A percentile compares a stretch with the other conserved stretches of the same genome.
Evolutionary conservation across 768 basidiomycete genomes (phyloP).

Genomic region (Cystofilobasidium capitatum): DNA sequence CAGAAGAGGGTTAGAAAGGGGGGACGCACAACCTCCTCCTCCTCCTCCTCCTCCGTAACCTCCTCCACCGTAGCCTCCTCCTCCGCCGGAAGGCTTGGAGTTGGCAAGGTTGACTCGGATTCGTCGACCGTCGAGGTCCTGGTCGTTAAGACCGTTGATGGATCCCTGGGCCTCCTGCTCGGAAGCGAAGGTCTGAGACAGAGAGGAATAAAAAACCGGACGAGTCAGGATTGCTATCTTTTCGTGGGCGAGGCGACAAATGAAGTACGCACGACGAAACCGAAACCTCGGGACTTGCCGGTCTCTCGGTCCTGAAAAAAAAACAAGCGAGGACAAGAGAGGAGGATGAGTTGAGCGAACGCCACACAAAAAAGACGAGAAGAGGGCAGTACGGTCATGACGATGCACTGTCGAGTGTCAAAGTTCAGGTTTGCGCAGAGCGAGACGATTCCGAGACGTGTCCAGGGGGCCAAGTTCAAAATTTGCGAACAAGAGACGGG

Average conservation of each 20-base stretch:
- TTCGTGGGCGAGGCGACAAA: slow-evolving; percentile 7
- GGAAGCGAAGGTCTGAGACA: slow-evolving; percentile 43
- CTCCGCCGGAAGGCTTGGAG: slow-evolving; percentile 35
- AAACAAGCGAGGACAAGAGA: neutral
- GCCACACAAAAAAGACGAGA: neutral
- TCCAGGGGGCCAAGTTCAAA: neutral
- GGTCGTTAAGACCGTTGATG: slow-evolving; percentile 68
- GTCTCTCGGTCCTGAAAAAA: slow-evolving; percentile 98
- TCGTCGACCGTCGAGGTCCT: slow-evolving; percentile 83
- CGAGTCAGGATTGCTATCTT: neutral
- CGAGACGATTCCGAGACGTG: no score
- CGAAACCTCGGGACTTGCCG: slow-evolving; percentile 91
- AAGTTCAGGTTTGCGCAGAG: no score
- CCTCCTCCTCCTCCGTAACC: slow-evolving; percentile 14
- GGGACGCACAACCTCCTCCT: slow-evolving; percentile 3
- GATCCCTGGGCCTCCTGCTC: slow-evolving; percentile 64
- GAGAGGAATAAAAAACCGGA: slow-evolving; percentile 32
- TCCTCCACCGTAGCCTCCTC: slow-evolving; percentile 20
- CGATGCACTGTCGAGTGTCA: slow-evolving; percentile 10
- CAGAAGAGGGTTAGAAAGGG: no score
- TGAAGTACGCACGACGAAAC: slow-evolving; percentile 60
- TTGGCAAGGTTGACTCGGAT: slow-evolving; percentile 58
- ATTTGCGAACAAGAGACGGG: neutral
- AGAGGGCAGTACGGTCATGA: neutral
- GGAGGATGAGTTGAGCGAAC: neutral